Evolutionary conservation across 1,139 yeast species (phyloP), one percentile per base, ranked within the genome.

Genomic region (Pichia sp.): DNA sequence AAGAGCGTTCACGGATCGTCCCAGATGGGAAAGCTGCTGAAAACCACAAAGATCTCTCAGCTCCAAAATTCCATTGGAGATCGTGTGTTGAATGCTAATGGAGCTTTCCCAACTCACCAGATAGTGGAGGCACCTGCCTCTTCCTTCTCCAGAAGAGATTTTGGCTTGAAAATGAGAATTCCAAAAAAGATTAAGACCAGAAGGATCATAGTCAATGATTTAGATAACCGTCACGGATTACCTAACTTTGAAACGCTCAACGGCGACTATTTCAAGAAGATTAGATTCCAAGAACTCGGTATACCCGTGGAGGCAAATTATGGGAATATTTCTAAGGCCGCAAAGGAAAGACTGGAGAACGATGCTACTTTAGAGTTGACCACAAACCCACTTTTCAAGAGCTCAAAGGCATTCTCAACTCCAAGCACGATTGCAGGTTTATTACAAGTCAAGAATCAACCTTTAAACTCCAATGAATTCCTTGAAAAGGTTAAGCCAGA

Each of bases 161-260:
- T 76, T 72, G 86, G 86, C 46, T 56, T 78, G 39, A 78, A 78
- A 51, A 60, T 72, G 43, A 64, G 75, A 34, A 58, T 78, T 26
- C 84, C 85, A 3, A 55, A 60, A 12, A 68, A 67, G 41, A 55
- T 67, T 33, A 63, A 64, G 42, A 58, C 76, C 2, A 62, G 69
- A 37, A 68, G 66, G 47, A 55, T 77, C 39, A 66, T 72, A 11
- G 62, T 69, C 32, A 64, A 70, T 35, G 69, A 71, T 29, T 49
- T 75, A 29, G 84, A 77, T 48, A 69, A 69, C 35, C 59, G 64
- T 39, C 72, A 70, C 40, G 67, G 74, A 28, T 53, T 74, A 38
- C 71, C 78, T 9, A 67, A 66, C 38, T 75, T 68, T 47, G 77
- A 72, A 45, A 61, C 66, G 14, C 61, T 62, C 22, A 67, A 69